These are phyloP conservation scores for Hagleromyces aurorensis DNA, from an alignment of 805 yeast genomes.

Conservation along the genomic window DNA sequence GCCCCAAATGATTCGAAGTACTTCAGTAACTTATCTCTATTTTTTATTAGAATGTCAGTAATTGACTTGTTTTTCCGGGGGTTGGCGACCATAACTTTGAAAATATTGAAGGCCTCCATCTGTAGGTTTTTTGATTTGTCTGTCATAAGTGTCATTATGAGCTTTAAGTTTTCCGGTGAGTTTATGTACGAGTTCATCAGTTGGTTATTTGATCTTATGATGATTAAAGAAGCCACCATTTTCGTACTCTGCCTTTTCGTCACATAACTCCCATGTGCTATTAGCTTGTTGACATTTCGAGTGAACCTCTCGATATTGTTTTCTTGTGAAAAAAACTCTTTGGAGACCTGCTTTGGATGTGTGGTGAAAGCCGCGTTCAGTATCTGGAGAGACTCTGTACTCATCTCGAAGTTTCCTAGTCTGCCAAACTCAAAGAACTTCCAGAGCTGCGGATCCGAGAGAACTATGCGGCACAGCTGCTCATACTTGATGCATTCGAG, in stretches of 20 bases:
- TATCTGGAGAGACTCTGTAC: slow-evolving; percentile 83
- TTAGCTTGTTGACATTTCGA: slow-evolving; percentile 53
- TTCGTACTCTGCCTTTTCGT: slow-evolving; percentile 86
- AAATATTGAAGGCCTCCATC: slow-evolving; percentile 84
- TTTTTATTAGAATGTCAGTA: slow-evolving; percentile 73
- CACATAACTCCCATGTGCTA: slow-evolving; percentile 77
- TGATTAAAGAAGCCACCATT: slow-evolving; percentile 61
- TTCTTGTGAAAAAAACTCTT: slow-evolving; percentile 50
- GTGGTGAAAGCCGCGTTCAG: slow-evolving; percentile 57
- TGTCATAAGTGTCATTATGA: slow-evolving; percentile 76
- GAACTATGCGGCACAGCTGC: slow-evolving; percentile 49
- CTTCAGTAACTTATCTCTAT: slow-evolving; percentile 64
- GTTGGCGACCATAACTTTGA: slow-evolving; percentile 93
- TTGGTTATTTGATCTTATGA: slow-evolving; percentile 60
- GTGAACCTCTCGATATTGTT: slow-evolving; percentile 53
- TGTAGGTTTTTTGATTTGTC: slow-evolving; percentile 88
- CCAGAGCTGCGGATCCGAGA: slow-evolving; percentile 67
- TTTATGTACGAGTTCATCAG: slow-evolving; percentile 73
- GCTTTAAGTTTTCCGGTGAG: slow-evolving; percentile 73
- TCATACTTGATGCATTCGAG: slow-evolving; percentile 83
- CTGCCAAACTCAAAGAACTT: slow-evolving; percentile 71
- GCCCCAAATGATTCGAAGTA: slow-evolving; percentile 61
- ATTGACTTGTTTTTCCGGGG: slow-evolving; percentile 81
- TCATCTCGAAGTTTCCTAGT: slow-evolving; percentile 73
- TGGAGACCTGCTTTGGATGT: slow-evolving; percentile 59